These are phyloP conservation scores for Rubroshorea leprosula DNA, from an alignment of 345 rosid genomes.

Conservation along the genomic window DNA sequence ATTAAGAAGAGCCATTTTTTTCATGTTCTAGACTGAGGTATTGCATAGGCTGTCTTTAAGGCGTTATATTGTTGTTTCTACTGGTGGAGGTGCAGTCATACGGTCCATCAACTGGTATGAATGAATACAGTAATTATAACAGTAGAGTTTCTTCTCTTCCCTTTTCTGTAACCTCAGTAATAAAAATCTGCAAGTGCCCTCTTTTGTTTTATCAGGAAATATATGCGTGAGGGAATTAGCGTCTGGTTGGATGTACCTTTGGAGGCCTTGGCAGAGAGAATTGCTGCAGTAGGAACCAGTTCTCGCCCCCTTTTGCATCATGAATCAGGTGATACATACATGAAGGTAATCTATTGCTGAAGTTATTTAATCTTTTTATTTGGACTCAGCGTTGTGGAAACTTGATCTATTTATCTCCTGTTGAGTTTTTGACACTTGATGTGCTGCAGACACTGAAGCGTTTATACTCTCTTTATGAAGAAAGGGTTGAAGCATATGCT, in stretches of 20 bases:
- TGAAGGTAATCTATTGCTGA: conserved; percentile 37
- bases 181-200: conserved; percentile 12
- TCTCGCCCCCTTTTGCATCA: conserved; percentile 82
- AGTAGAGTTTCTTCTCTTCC: neutral
- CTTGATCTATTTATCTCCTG: neutral
- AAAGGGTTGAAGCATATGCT: conserved; percentile 64
- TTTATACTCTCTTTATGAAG: conserved; percentile 58
- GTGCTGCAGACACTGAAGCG: conserved; percentile 57
- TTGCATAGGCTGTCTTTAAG: conserved; percentile 52
- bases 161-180: neutral
- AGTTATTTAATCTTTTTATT: neutral
- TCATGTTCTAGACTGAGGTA: conserved; percentile 54
- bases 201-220: conserved; percentile 42
- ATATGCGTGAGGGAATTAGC: conserved; percentile 70
- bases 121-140: neutral
- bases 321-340: conserved; percentile 77
- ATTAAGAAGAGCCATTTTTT: neutral
- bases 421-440: neutral
- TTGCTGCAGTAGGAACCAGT: conserved; percentile 80
- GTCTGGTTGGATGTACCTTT: conserved; percentile 97
- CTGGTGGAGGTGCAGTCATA: conserved; percentile 92
- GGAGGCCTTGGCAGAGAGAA: conserved; percentile 85
- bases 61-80: conserved; percentile 74
- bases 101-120: conserved; percentile 75
- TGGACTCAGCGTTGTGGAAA: neutral